Evolutionary conservation across 2,329 filamentous ascomycete species (phyloP).

Genomic region (Monilinia polystroma): DNA sequence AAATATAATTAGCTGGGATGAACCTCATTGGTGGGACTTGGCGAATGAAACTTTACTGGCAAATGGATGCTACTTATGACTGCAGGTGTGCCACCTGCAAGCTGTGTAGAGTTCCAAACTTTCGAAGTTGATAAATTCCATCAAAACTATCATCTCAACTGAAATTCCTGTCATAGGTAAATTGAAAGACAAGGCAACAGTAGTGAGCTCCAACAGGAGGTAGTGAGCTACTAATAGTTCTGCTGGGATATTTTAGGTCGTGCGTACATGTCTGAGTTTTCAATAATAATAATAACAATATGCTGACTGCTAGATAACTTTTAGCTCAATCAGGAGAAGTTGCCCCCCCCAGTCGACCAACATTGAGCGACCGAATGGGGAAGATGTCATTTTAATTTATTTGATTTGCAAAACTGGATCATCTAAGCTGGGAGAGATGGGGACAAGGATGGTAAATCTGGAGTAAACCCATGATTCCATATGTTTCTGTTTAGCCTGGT

Average conservation of each 20-base stretch:
- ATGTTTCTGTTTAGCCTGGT: not conserved
- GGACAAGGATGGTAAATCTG: slow-evolving; percentile 2
- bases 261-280: slow-evolving; percentile 8
- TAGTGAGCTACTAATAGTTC: too few relatives aligned
- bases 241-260: not conserved
- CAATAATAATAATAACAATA: not conserved
- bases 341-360: not conserved
- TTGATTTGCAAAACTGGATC: not conserved
- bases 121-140: not conserved
- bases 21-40: not conserved
- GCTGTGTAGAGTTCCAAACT: not conserved
- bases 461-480: not conserved
- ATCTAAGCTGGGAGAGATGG: not conserved
- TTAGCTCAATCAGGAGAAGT: not conserved
- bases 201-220: too few relatives aligned
- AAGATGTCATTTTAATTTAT: not conserved
- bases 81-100: too few relatives aligned
- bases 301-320: not conserved
- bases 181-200: too few relatives aligned
- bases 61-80: too few relatives aligned
- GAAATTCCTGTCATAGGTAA: too few relatives aligned
- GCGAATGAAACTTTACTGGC: too few relatives aligned
- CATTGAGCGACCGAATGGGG: slow-evolving; percentile 4
- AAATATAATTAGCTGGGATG: not conserved
- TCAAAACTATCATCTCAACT: not conserved